phyloP scores from a whole-genome alignment of 2,329 filamentous ascomycete species.

The Monosporascus sp. region DNA sequence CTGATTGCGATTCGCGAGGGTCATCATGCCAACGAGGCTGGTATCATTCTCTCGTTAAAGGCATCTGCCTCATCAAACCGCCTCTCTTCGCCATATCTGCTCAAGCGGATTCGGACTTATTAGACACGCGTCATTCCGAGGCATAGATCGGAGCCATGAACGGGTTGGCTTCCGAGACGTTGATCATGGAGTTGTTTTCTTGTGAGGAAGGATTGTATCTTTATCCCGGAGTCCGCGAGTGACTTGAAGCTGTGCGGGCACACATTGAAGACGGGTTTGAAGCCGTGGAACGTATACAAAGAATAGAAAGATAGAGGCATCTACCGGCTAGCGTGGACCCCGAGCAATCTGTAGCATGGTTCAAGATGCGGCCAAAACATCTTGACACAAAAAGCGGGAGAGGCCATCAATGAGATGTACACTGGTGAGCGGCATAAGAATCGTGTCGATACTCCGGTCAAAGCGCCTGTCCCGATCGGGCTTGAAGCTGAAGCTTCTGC shows the following conservation, averaged over 20 bases:
- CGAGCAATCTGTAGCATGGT: background rate
- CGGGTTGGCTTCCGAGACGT: background rate
- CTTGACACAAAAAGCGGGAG: constrained; percentile 6
- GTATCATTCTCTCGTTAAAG: too few relatives aligned
- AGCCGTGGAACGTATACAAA: background rate
- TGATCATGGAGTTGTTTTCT: background rate
- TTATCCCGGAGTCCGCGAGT: background rate
- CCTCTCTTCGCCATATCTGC: background rate
- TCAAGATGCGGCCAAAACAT: background rate
- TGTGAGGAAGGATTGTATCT: background rate
- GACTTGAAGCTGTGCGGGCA: background rate
- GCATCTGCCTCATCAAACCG: background rate
- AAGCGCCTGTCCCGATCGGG: constrained; percentile 32
- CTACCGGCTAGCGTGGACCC: background rate
- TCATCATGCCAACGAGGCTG: too few relatives aligned
- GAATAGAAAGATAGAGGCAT: too few relatives aligned
- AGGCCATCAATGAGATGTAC: constrained; percentile 10
- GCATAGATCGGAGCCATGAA: background rate
- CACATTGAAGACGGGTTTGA: background rate
- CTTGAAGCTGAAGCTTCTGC: constrained; percentile 26
- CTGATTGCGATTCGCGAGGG: background rate
- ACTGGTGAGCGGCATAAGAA: constrained; percentile 39
- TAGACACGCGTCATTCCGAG: background rate
- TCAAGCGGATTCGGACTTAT: background rate
- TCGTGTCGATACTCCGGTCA: constrained; percentile 42